Evolutionary conservation across 257 asterid genomes (phyloP).

Genomic region (Henckelia pumila): DNA sequence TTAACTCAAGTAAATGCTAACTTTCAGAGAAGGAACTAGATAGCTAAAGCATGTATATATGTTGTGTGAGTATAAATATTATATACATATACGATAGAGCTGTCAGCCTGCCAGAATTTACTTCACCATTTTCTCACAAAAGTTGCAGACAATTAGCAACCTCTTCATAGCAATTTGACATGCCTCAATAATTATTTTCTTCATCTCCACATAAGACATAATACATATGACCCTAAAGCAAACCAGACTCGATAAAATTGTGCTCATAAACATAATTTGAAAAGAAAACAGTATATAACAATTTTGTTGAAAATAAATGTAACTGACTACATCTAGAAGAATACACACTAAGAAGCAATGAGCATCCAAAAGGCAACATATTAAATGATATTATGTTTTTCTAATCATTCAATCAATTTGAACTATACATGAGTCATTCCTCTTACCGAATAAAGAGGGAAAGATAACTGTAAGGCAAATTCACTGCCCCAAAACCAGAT

Average conservation of each 20-base stretch:
- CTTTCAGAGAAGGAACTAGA: background rate
- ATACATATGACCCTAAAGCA: background rate
- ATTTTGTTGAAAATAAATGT: background rate
- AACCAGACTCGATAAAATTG: background rate
- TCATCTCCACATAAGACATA: too few species aligned
- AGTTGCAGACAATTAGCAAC: too few species aligned
- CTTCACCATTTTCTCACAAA: too few species aligned
- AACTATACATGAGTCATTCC: conserved; percentile 9
- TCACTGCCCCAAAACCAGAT: conserved; percentile 99
- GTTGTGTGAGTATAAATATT: background rate
- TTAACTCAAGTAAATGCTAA: conserved; percentile 10
- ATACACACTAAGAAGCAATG: conserved; percentile 11
- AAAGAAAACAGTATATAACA: too few species aligned
- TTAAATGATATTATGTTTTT: conserved; percentile 14
- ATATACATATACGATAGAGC: too few species aligned
- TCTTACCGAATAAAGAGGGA: conserved; percentile 94
- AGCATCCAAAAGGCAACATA: conserved; percentile 7
- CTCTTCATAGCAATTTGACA: too few species aligned
- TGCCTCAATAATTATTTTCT: too few species aligned
- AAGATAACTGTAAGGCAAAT: conserved; percentile 91
- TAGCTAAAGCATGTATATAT: conserved; percentile 1
- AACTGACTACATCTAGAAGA: conserved; percentile 16
- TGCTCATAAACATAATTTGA: background rate
- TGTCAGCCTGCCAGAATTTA: too few species aligned
- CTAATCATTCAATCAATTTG: conserved; percentile 24